Evolutionary conservation across 2,329 filamentous ascomycete species (phyloP), one percentile per base, ranked within the genome.

Genomic region (Cladophialophora bantiana): DNA sequence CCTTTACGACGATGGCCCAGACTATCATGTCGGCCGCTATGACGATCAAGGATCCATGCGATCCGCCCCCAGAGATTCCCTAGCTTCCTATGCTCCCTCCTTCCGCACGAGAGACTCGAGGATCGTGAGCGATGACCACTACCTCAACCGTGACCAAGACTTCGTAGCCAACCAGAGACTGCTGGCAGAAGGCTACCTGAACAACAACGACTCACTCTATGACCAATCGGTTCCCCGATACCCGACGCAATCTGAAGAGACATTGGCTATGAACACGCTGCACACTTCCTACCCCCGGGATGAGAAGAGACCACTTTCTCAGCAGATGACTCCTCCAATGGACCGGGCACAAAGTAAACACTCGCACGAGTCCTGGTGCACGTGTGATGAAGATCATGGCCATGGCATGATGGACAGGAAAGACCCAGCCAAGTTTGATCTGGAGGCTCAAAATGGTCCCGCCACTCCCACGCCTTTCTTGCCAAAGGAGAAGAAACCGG

Each of bases 1-100:
- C 10, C 68, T 73, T n/a, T 72, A 73, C 36, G 71, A 73, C 53
- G 71, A 73, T 60, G 69, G 70, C 32, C 71, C 70, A 48, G 71
- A 73, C 63, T 73, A 73, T 58, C 71, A 73, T 48, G 69, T 73
- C 36, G 71, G 71, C 60, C 70, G 69, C 15, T 72, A 73, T 60
- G 71, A 73, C 52, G 69, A 72, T 45, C 65, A 65, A 35, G 67
- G 66, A 34, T 71, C 71, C 9, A 64, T 69, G 66, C 69, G 56
- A 52, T 66, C 68, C 15, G 42, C 60, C 6, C 68, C 68, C 40
- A 62, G 70, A 65, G 69, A 72, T 48, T 73, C 71, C 15, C 67
- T 70, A 62, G 65, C 65, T 35, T 72, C 70, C 38, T 73, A 70
- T 62, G 71, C 70, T n/a, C 71, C 71, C 15, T 73, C 71, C 52